phyloP scores from a whole-genome alignment of 495 filamentous ascomycete species.

The Xylaria flabelliformis region DNA sequence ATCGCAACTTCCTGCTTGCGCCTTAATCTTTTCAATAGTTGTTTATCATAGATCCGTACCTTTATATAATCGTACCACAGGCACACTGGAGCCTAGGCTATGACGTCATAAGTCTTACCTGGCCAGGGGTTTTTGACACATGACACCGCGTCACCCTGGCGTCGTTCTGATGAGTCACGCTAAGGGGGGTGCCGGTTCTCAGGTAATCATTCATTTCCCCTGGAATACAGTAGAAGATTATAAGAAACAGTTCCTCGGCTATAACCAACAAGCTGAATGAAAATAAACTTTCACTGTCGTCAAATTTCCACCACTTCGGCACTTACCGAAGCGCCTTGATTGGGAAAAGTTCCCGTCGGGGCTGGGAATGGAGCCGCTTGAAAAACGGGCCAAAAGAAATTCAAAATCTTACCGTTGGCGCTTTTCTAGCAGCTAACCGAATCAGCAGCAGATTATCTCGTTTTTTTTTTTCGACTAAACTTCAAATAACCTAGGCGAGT shows the following conservation, averaged over 20 bases:
- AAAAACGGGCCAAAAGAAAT: background rate
- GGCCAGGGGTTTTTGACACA: background rate
- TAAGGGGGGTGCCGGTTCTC: background rate
- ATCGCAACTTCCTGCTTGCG: too few relatives aligned
- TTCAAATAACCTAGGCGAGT: background rate
- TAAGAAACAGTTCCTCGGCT: background rate
- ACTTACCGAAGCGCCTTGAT: background rate
- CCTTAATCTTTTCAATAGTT: too few relatives aligned
- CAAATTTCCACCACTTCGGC: background rate
- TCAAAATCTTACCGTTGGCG: background rate
- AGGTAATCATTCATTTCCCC: conserved; percentile 1
- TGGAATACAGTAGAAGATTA: background rate
- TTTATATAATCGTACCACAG: too few relatives aligned
- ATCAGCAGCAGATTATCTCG: background rate
- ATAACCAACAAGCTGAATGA: background rate
- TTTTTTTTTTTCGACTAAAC: too few relatives aligned
- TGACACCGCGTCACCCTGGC: conserved; percentile 21
- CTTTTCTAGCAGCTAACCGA: background rate
- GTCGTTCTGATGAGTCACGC: conserved; percentile 1
- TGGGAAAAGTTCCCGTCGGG: background rate
- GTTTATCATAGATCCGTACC: too few relatives aligned
- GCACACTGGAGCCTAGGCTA: background rate
- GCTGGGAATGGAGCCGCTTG: background rate
- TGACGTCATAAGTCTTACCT: background rate
- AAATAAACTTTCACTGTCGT: too few relatives aligned